Evolutionary conservation across 2,329 filamentous ascomycete species (phyloP), one percentile per base, ranked within the genome.

Genomic region (Thielaviopsis punctulata): DNA sequence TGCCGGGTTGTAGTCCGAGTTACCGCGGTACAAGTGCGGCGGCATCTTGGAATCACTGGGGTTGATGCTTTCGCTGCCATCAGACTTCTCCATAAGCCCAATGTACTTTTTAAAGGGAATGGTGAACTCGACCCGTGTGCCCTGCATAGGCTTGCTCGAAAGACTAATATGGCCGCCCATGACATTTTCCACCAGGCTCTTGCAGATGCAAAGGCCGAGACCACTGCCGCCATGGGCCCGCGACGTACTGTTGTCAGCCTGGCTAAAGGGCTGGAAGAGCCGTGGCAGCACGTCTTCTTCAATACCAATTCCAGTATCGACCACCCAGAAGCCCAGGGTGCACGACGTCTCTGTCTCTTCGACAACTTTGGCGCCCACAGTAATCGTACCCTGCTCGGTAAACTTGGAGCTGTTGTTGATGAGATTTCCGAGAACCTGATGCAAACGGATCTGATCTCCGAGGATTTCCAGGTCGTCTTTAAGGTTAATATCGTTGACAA

Each of bases 401-500:
- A 95, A 95, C 63, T 95, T 95, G 65, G 95, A 82, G 61, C 85
- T 90, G 68, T 95, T 95, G 57, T 84, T 85, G 44, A 95, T 84
- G 23, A 95, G 74, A 61, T 95, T 95, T 58, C 86, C 85, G 3
- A 82, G 68, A 1, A 82, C 79, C 62, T 83, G 79, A 57, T 82
- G 79, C 19, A 83, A 68, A 27, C 79, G 74, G 54, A 82, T 80
- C 0, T 79, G 79, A 56, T 83, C 79, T 13, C 79, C 79, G 52
- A 76, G 77, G 56, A 80, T 79, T 30, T 43, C 49, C 45, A 82
- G 70, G 68, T 95, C 81, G 1, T 90, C 79, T 13, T 89, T 78
- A 39, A 82, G 63, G 49, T 79, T 81, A 61, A 95, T 80, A 58
- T 89, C 82, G 59, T 81, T 75, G 30, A 81, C 67, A 49, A 82